phyloP scores from a whole-genome alignment of 2,329 filamentous ascomycete species.

The Bipolaris cookei region DNA sequence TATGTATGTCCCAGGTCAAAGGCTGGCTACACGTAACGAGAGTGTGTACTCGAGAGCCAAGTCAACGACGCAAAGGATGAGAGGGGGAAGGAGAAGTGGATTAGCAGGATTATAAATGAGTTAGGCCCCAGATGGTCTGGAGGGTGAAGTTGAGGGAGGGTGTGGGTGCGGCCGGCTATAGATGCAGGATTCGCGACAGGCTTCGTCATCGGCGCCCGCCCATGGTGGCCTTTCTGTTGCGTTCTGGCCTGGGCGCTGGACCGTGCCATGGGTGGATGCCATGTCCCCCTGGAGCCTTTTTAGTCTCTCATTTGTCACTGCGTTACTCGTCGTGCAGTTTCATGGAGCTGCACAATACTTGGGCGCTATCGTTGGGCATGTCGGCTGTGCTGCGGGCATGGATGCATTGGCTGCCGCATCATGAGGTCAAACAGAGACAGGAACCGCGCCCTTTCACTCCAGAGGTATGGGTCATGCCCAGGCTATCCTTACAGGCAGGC shows the following conservation, averaged over 20 bases:
- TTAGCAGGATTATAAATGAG: constrained; percentile 23
- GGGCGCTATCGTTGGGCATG: constrained; percentile 28
- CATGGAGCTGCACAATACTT: constrained; percentile 10
- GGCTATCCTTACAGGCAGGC: constrained; percentile 27
- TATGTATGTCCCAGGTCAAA: constrained; percentile 11
- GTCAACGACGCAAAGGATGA: constrained; percentile 4
- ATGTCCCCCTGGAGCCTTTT: constrained; percentile 2
- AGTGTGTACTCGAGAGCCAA: constrained; percentile 4
- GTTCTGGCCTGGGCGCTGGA: constrained; percentile 18
- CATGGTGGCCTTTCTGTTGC: constrained; percentile 14
- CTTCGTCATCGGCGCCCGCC: constrained; percentile 39
- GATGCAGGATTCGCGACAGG: constrained; percentile 20
- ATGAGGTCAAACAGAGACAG: constrained; percentile 1
- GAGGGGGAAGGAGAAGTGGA: constrained; percentile 13
- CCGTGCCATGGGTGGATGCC: constrained; percentile 15
- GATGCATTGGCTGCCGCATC: constrained; percentile 1
- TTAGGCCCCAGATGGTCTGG: constrained; percentile 10
- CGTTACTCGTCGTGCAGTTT: constrained; percentile 3
- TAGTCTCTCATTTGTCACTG: constrained; percentile 20
- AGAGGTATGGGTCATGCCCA: constrained; percentile 4
- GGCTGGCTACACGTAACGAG: constrained; percentile 3
- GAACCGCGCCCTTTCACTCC: constrained; percentile 9
- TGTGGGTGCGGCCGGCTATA: constrained; percentile 34
- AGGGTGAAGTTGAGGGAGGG: constrained; percentile 14
- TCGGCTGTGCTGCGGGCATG: background rate